phyloP scores from a whole-genome alignment of 2,329 filamentous ascomycete species.

The Alternaria panax region DNA sequence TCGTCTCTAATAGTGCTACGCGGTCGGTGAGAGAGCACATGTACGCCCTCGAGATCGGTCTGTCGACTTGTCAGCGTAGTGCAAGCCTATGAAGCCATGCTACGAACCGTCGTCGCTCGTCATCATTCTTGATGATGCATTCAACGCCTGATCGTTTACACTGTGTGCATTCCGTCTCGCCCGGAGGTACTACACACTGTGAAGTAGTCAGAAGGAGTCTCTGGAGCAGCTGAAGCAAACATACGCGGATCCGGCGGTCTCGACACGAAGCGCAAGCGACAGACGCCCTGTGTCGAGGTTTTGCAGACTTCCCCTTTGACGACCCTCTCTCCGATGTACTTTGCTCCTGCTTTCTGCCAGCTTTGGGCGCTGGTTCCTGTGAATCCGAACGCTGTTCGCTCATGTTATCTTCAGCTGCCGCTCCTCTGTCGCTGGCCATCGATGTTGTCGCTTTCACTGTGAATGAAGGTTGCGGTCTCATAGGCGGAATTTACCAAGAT shows the following conservation, averaged over 20 bases:
- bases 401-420: conserved; percentile 16
- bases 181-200: conserved; percentile 63
- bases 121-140: conserved; percentile 66
- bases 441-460: neutral
- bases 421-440: conserved; percentile 24
- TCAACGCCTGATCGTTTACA: conserved; percentile 60
- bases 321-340: conserved; percentile 20
- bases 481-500: neutral
- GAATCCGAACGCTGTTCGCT: conserved; percentile 23
- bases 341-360: conserved; percentile 22
- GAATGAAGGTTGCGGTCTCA: neutral
- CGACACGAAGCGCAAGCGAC: conserved; percentile 65
- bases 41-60: conserved; percentile 66
- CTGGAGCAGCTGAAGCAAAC: conserved; percentile 10
- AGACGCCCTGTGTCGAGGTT: conserved; percentile 56
- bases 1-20: conserved; percentile 60
- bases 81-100: neutral
- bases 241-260: conserved; percentile 53
- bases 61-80: conserved; percentile 32
- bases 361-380: conserved; percentile 22
- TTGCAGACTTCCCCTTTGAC: conserved; percentile 33
- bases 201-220: conserved; percentile 29
- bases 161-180: conserved; percentile 60
- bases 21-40: conserved; percentile 65
- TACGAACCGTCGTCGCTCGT: conserved; percentile 61